Evolutionary conservation across 257 asterid genomes (phyloP).

Genomic region (Craterostigma plantagineum): DNA sequence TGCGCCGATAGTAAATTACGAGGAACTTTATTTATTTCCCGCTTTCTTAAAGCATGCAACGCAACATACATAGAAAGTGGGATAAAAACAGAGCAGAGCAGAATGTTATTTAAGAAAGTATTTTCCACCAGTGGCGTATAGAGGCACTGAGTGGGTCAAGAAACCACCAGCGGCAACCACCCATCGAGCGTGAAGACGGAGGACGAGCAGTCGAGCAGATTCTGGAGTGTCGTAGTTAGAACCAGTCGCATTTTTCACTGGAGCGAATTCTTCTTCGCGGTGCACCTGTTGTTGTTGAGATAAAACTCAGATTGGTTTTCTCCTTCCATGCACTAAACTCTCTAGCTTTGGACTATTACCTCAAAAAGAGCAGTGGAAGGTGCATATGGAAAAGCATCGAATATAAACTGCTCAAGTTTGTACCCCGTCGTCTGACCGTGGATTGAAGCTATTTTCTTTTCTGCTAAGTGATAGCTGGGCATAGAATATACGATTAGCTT

Average conservation of each 20-base stretch:
- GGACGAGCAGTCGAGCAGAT: slow-evolving; percentile 75
- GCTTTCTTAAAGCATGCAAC: too few relatives aligned
- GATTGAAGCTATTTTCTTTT: slow-evolving; percentile 70
- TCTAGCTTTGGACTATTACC: too few relatives aligned
- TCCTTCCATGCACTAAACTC: background rate
- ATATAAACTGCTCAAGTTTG: slow-evolving; percentile 88
- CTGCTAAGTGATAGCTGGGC: slow-evolving; percentile 92
- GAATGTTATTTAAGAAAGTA: too few relatives aligned
- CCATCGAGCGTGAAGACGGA: slow-evolving; percentile 91
- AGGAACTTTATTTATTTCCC: too few relatives aligned
- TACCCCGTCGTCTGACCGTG: slow-evolving; percentile 63
- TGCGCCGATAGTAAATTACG: slow-evolving; percentile 1
- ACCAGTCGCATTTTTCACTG: slow-evolving; percentile 85
- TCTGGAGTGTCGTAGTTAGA: slow-evolving; percentile 91
- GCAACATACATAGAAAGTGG: too few relatives aligned
- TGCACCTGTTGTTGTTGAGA: slow-evolving; percentile 26
- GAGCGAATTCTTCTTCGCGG: slow-evolving; percentile 97
- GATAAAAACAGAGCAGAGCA: too few relatives aligned
- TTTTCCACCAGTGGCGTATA: slow-evolving; percentile 76
- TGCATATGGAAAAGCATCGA: slow-evolving; percentile 91
- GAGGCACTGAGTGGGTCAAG: slow-evolving; percentile 91
- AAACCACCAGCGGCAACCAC: slow-evolving; percentile 97
- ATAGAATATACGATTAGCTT: too few relatives aligned
- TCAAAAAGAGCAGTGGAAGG: slow-evolving; percentile 87
- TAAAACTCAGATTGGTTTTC: too few relatives aligned